A percentile compares a stretch with the other conserved stretches of the same genome.
Conservation (phyloP, 208 protist genomes). For the Leishmania amazonensis region DNA sequence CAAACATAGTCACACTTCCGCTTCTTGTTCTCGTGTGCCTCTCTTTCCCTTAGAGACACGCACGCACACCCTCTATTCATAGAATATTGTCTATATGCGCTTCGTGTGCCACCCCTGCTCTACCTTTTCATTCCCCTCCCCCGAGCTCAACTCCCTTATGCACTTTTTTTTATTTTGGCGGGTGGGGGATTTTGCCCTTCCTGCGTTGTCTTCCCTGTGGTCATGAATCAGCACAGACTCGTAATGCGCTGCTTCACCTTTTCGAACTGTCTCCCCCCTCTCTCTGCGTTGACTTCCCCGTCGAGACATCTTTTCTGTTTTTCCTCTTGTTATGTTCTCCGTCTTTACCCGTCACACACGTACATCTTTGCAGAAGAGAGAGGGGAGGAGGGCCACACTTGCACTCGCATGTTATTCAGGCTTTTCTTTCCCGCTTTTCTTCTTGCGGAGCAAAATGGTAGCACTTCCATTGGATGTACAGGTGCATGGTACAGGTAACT, state of each 20-base stretch:
- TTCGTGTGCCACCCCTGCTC: not conserved
- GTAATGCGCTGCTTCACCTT: not conserved
- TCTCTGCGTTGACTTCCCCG: not conserved
- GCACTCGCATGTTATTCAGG: not conserved
- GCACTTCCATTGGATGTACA: conserved; percentile 1
- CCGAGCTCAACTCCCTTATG: not conserved
- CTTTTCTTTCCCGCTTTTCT: conserved; percentile 5
- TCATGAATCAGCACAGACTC: not conserved
- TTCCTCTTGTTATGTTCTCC: not conserved
- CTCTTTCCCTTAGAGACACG: not conserved
- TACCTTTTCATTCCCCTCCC: not conserved
- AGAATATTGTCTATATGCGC: conserved; percentile 26
- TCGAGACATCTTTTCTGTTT: not conserved
- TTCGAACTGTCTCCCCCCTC: not conserved
- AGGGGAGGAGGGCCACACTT: not conserved
- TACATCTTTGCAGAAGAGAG: not conserved
- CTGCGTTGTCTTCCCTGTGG: not conserved
- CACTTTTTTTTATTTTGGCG: not conserved
- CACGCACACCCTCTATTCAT: conserved; percentile 2
- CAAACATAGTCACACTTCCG: not conserved
- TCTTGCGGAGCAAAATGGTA: conserved; percentile 1
- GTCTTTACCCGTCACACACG: not conserved
- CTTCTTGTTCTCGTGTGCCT: conserved; percentile 16
- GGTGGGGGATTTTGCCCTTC: not conserved
- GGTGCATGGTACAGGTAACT: not conserved